A percentile compares a stretch with the other conserved stretches of the same genome.
Conservation (phyloP, 1,139 yeast genomes). For the Kodamaea arcana region DNA sequence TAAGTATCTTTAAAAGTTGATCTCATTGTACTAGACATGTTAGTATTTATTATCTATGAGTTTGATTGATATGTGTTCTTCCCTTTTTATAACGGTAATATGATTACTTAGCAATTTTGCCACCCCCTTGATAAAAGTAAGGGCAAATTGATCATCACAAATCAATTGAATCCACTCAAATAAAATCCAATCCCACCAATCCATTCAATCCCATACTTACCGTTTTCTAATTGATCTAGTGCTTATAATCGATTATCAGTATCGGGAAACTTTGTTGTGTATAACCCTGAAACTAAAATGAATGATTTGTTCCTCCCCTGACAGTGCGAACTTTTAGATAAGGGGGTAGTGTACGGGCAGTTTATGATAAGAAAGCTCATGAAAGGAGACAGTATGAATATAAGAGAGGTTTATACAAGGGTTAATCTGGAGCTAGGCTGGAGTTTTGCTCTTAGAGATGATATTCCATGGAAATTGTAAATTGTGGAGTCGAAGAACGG, state of each 20-base stretch:
- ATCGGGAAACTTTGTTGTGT: background rate
- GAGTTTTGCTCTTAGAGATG: no score
- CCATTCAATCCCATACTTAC: background rate
- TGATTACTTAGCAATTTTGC: background rate
- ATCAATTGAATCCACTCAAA: background rate
- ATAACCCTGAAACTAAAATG: slow-evolving; percentile 6
- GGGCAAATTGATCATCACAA: background rate
- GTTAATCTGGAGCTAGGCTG: no score
- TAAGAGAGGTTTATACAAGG: no score
- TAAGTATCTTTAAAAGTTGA: slow-evolving; percentile 92
- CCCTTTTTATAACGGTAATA: no score
- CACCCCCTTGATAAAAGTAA: background rate
- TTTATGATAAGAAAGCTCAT: background rate
- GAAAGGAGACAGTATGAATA: no score
- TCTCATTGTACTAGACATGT: slow-evolving; percentile 48
- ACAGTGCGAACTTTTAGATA: slow-evolving; percentile 15
- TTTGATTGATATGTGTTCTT: no score
- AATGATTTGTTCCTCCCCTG: slow-evolving; percentile 6
- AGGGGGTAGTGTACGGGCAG: background rate
- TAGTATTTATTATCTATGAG: slow-evolving; percentile 5
- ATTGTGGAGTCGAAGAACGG: no score
- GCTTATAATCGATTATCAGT: background rate
- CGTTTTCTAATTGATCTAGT: slow-evolving; percentile 1
- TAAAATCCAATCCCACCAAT: background rate
- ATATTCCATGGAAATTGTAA: no score